These are phyloP conservation scores for Fusarium avenaceum DNA, from an alignment of 2,329 filamentous ascomycete genomes.

Conservation along the genomic window DNA sequence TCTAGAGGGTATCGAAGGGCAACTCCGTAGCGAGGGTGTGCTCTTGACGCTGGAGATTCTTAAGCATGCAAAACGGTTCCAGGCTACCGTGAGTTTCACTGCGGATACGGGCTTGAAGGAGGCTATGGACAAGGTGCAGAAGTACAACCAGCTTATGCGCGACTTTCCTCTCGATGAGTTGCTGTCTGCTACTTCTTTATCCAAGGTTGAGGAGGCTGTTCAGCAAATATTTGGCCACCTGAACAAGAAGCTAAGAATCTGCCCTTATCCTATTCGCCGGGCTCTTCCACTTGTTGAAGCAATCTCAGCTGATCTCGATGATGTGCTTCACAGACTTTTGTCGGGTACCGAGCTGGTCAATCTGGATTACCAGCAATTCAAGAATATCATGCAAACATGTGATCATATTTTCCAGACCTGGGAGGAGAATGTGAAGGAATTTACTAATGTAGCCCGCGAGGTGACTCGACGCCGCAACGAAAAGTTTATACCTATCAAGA, in stretches of 20 bases:
- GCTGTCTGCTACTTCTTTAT: slow-evolving; percentile 88
- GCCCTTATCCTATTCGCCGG: slow-evolving; percentile 92
- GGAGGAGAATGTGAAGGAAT: slow-evolving; percentile 97
- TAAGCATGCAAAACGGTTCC: slow-evolving; percentile 97
- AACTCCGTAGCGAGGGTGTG: slow-evolving; percentile 90
- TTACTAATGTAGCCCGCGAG: slow-evolving; percentile 96
- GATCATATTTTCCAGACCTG: slow-evolving; percentile 90
- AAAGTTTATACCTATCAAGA: slow-evolving; percentile 99
- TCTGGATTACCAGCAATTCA: slow-evolving; percentile 91
- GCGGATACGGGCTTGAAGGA: slow-evolving; percentile 97
- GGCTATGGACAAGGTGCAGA: slow-evolving; percentile 94
- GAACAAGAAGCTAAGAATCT: slow-evolving; percentile 98
- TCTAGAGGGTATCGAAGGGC: slow-evolving; percentile 89
- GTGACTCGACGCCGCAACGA: slow-evolving; percentile 93
- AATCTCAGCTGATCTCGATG: slow-evolving; percentile 93
- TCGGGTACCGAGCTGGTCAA: slow-evolving; percentile 91
- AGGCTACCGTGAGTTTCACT: slow-evolving; percentile 95
- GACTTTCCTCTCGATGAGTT: slow-evolving; percentile 97
- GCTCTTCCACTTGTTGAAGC: slow-evolving; percentile 95
- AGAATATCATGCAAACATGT: slow-evolving; percentile 83
- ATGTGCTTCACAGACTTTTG: slow-evolving; percentile 85
- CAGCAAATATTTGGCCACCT: slow-evolving; percentile 92
- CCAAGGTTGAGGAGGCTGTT: slow-evolving; percentile 90
- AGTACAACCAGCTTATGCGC: slow-evolving; percentile 98
- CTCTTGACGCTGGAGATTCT: slow-evolving; percentile 92